These are phyloP conservation scores for Termitomyces sp. DNA, from an alignment of 1,284 basidiomycete genomes.

Conservation along the genomic window DNA sequence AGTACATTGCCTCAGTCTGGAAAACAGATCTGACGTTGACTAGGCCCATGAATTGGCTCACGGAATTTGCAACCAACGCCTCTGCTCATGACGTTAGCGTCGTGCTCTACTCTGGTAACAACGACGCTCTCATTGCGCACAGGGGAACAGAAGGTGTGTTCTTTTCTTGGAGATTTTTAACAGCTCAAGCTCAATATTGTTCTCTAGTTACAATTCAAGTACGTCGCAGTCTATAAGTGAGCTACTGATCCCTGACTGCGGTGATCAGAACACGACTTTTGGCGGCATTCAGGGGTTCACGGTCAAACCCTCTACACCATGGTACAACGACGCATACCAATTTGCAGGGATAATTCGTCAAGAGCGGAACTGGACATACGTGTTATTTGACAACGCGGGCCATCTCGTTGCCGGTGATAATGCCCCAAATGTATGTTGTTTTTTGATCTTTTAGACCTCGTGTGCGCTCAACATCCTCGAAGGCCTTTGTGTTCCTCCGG, in stretches of 20 bases:
- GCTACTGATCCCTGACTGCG: background rate
- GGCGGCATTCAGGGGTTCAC: conserved; percentile 71
- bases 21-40: background rate
- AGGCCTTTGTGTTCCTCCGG: conserved; percentile 53
- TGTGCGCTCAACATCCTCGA: conserved; percentile 1
- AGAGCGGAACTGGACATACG: conserved; percentile 65
- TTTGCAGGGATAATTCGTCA: conserved; percentile 69
- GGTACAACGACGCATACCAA: conserved; percentile 51
- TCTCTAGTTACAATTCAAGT: conserved; percentile 59
- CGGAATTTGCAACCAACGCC: conserved; percentile 60
- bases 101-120: conserved; percentile 62
- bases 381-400: conserved; percentile 50
- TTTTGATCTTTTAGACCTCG: background rate
- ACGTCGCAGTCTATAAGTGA: conserved; percentile 9
- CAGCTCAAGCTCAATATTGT: conserved; percentile 10
- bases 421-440: conserved; percentile 44
- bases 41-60: conserved; percentile 61
- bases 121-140: conserved; percentile 62
- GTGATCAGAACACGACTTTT: conserved; percentile 62
- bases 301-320: conserved; percentile 58
- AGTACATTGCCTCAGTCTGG: conserved; percentile 14
- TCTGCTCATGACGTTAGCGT: conserved; percentile 43
- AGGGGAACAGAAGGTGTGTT: conserved; percentile 56
- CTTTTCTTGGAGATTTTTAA: background rate
- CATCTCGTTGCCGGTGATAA: conserved; percentile 49